Base-by-base conservation (phyloP, 805 yeast species). In the Spathaspora boniae region DNA sequence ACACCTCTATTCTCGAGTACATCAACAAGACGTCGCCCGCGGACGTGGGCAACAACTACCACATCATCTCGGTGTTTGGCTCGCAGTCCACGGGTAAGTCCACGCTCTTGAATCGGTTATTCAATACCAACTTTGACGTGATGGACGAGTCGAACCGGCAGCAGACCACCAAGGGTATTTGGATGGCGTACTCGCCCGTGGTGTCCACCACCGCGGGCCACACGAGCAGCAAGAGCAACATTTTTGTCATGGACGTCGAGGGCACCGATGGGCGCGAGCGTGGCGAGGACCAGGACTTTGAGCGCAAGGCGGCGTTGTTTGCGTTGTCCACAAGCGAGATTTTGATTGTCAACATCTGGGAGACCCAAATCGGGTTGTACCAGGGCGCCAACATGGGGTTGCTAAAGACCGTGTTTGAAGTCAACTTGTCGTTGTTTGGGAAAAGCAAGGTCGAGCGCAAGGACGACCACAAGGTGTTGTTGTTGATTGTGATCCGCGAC, bases 241-340 rank as follows among this genome's bases (percentile, higher is more conserved):
- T 87, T 8, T 72, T 86, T 42, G 94, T 93, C 2, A 74, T 93
- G 74, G 98, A 93, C 55, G 98, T 93, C n/a, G 98, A 93, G 62
- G 98, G 98, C 32, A 89, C 97, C 1, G 98, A 93, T 63, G 98
- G 98, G 32, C 75, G 96, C 41, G 98, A 93, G 62, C 76, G 97
- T 37, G 98, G 98, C 17, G 98, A 93, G 51, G 98, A 93, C 60
- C 97, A 93, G 60, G 98, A 93, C 61, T 93, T 93, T 58, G 98
- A 93, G 61, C 76, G 98, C 39, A 93, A 93, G 49, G 89, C 96
- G 1, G 98, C 98, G 0, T 65, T 93, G 28, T 93, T 93, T 67
- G 98, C 98, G 0, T 68, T 93, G 42, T 78, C 97, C 8, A 89
- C 96, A 0, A 80, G 93, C 11, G 98, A 93, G 53, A 80, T 89